Evolutionary conservation across 495 filamentous ascomycete species (phyloP).

Genomic region (Mytilinidion resinicola): DNA sequence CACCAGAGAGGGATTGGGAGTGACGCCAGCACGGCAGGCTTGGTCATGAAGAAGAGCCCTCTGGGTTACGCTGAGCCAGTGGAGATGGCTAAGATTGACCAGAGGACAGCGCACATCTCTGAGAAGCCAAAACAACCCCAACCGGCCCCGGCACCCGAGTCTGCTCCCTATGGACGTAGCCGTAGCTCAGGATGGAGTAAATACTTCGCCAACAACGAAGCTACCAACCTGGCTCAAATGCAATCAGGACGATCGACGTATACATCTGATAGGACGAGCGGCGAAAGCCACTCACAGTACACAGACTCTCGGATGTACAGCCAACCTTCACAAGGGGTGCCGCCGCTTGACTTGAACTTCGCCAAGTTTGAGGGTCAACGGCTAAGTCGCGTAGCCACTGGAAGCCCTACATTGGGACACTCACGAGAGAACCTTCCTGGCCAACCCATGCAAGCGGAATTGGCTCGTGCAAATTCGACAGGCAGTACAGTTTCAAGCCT

Average conservation of each 20-base stretch:
- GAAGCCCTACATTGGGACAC: slow-evolving; percentile 60
- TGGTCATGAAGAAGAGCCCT: slow-evolving; percentile 31
- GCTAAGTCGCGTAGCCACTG: slow-evolving; percentile 54
- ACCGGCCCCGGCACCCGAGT: slow-evolving; percentile 17
- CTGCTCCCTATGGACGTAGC: slow-evolving; percentile 33
- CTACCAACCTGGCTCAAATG: slow-evolving; percentile 39
- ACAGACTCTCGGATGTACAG: slow-evolving; percentile 42
- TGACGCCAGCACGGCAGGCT: slow-evolving; percentile 32
- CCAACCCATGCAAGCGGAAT: slow-evolving; percentile 44
- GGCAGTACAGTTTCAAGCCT: slow-evolving; percentile 18
- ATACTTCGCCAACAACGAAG: slow-evolving; percentile 52
- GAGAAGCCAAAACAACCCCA: slow-evolving; percentile 4
- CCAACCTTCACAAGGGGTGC: slow-evolving; percentile 45
- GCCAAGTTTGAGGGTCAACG: slow-evolving; percentile 44
- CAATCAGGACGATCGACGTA: slow-evolving; percentile 32
- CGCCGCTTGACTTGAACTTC: slow-evolving; percentile 43
- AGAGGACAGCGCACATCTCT: slow-evolving; percentile 6
- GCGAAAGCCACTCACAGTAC: slow-evolving; percentile 47
- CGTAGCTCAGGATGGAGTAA: slow-evolving; percentile 55
- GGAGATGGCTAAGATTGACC: slow-evolving; percentile 33
- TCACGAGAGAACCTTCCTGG: slow-evolving; percentile 23
- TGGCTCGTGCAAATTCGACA: slow-evolving; percentile 24
- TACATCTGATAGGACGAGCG: slow-evolving; percentile 33
- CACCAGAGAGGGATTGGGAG: slow-evolving; percentile 36
- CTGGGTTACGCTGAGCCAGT: slow-evolving; percentile 28